Evolutionary conservation across 179 eudicot species (phyloP), one percentile per base, ranked within the genome.

Genomic region (Spergularia azorica): DNA sequence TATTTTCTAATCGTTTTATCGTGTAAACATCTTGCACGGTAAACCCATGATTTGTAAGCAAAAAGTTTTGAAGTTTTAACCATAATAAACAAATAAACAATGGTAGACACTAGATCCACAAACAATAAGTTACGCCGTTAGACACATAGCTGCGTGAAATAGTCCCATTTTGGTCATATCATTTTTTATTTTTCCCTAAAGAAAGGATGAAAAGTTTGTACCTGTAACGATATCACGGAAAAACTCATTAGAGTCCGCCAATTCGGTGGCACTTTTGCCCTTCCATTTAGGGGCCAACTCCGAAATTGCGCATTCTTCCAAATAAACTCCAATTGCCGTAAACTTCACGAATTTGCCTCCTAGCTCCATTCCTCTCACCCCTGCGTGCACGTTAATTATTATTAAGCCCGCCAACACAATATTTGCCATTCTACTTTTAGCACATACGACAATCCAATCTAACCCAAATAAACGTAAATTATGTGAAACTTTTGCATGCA

Each of bases 211-310:
- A 18, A 48, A 46, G 12, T 46, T 46, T 46, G 62, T 84, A 95
- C 97, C 97, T 3, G 97, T 66, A 58, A 93, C 88, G 59, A 93
- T 70, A 38, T 95, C 97, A 11, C 88, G 82, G 79, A 84, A 91
- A 81, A 93, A 95, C 26, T 91, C 92, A 57, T 76, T 77, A 21
- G 93, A 95, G 10, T 84, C 87, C 9, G 75, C 71, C 84, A 93
- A 71, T 54, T 91, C 88, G 41, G 80, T 80, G 0, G 82, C 75
- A 36, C 59, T 80, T 82, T 91, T 93, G 63, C 90, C 97, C 82
- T 90, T 95, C 97, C 97, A 95, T 82, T 91, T 93, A 14, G 15
- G 81, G 16, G 95, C 87, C 43, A 95, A 89, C 0, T 86, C 83
- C 12, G 84, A 13, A 41, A 93, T 66, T 6, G 91, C 96, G 51